phyloP scores from a whole-genome alignment of 768 basidiomycete genomes.

The Mycena rosella region DNA sequence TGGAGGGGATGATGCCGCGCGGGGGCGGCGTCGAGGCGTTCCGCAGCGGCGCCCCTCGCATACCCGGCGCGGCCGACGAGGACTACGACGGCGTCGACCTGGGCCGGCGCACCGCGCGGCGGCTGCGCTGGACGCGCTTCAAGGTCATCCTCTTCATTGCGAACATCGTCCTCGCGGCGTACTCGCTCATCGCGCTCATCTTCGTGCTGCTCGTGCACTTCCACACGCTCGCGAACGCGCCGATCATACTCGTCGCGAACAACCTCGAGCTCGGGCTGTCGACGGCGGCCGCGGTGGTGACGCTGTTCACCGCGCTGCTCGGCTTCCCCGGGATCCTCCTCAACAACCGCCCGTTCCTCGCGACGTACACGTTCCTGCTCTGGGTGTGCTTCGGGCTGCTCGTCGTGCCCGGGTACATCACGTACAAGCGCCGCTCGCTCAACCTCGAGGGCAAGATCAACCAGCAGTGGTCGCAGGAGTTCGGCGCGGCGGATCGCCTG shows the following conservation, averaged over 20 bases:
- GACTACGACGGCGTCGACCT: slow-evolving; percentile 56
- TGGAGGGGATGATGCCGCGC: slow-evolving; percentile 39
- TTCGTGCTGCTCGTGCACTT: slow-evolving; percentile 31
- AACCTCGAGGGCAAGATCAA: slow-evolving; percentile 83
- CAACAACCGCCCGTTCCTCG: slow-evolving; percentile 67
- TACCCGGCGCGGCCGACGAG: slow-evolving; percentile 57
- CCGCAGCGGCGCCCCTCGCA: slow-evolving; percentile 55
- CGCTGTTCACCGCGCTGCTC: slow-evolving; percentile 43
- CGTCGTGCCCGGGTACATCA: slow-evolving; percentile 82
- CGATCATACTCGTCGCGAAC: slow-evolving; percentile 48
- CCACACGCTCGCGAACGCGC: slow-evolving; percentile 22
- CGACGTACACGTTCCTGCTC: slow-evolving; percentile 81
- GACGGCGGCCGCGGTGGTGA: slow-evolving; percentile 49
- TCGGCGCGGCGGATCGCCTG: slow-evolving; percentile 70
- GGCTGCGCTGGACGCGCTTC: slow-evolving; percentile 34
- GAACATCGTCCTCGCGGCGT: slow-evolving; percentile 24
- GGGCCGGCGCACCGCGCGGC: not conserved
- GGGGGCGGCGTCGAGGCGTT: slow-evolving; percentile 75
- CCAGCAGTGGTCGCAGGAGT: slow-evolving; percentile 73
- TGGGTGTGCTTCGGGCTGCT: slow-evolving; percentile 83
- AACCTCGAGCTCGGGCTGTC: slow-evolving; percentile 51
- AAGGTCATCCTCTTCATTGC: slow-evolving; percentile 33
- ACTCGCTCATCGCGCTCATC: slow-evolving; percentile 31
- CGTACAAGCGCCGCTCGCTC: slow-evolving; percentile 72
- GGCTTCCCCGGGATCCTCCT: slow-evolving; percentile 45